phyloP scores from a whole-genome alignment of 192 early-diverging fungal genomes.

The Podila verticillata region DNA sequence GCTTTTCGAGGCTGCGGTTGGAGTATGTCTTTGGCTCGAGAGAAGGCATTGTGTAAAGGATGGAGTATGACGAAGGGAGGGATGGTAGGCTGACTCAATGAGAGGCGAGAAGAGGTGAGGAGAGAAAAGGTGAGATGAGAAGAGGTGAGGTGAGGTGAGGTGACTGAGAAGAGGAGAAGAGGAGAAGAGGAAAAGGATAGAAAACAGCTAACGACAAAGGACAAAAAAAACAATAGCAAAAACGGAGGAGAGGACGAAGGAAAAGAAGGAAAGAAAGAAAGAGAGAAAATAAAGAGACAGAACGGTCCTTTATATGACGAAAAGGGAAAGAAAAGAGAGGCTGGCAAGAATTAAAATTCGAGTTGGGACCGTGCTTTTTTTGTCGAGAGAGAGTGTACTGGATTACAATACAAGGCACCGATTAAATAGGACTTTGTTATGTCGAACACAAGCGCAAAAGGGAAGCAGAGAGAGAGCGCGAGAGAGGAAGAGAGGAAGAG shows the following conservation, averaged over 20 bases:
- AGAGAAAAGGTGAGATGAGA: no score
- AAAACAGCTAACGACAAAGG: no score
- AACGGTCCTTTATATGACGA: background rate
- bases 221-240: background rate
- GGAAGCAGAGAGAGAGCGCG: background rate
- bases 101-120: no score
- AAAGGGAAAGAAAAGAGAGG: constrained; percentile 2
- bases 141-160: no score
- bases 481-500: background rate
- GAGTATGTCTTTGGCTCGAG: constrained; percentile 50
- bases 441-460: no score
- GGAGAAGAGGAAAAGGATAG: background rate
- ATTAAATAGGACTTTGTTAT: background rate
- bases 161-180: background rate
- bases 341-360: constrained; percentile 54
- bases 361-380: constrained; percentile 32
- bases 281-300: background rate
- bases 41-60: constrained; percentile 27
- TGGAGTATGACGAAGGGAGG: background rate
- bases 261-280: background rate
- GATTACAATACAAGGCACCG: no score
- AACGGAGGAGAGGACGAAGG: background rate
- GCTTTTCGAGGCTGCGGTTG: constrained; percentile 41
- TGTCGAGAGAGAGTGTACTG: background rate
- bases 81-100: background rate